Base-by-base conservation (phyloP, 2,329 filamentous ascomycete genomes). In the Colletotrichum aenigma region DNA sequence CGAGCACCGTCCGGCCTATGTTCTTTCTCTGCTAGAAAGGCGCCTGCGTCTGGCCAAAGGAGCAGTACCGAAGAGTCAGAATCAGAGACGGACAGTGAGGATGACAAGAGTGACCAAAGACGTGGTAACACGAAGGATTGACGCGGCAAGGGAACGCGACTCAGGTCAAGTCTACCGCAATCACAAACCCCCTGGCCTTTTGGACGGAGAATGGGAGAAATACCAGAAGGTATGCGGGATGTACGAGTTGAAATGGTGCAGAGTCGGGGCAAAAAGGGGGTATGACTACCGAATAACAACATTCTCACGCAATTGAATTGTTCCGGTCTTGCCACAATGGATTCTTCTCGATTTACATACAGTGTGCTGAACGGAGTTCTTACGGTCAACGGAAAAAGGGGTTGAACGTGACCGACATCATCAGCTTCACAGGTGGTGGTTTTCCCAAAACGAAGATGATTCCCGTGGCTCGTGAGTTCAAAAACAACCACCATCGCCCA, bases 121-220 rank as follows among this genome's bases (percentile, higher is more conserved):
- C 55, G 9, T 58, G 7, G 24, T 26, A 15, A 28, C 7, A 0
- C 26, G 13, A 58, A 58, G 15, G 2, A 24, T 28, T 24, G 21
- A 18, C 13, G 1, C 21, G 55, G 26, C 7, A 58, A 58, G 15
- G 16, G 1, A 0, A 15, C 6, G 0, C 21, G 24, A 3, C 16
- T 16, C 0, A 6, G 52, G 7, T 7, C 12, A 0, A 9, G 3
- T 24, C 0, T 13, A 24, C 13, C 18, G 52, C 52, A 58, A 0
- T 21, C 43, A 21, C 43, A n/a, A n/a, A 0, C 43, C 43, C 1
- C n/a, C 43, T 2, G 43, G 43, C 10, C 43, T 52, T 1, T 52
- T n/a, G 2, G 43, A 52, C 0, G 6, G 10, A 52, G 43, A 52
- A 52, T 52, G 43, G 43, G 43, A 21, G 2, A 6, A n/a, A 7